Evolutionary conservation across 2,329 filamentous ascomycete genomes (phyloP).

Genomic region (Coniochaeta sp.): DNA sequence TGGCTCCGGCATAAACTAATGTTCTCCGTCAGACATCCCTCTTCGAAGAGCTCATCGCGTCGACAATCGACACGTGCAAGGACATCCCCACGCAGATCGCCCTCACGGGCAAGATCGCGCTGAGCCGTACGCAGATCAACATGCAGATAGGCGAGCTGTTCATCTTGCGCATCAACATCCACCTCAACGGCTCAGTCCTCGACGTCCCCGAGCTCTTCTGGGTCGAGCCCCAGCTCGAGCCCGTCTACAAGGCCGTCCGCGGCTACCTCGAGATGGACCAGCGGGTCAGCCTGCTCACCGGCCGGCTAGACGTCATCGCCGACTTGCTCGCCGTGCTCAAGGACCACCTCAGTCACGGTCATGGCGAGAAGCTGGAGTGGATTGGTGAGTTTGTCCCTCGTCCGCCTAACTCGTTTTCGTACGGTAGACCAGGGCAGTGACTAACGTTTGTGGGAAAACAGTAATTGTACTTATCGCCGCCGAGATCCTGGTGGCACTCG

Average conservation of each 20-base stretch:
- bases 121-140: constrained; percentile 87
- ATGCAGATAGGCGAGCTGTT: constrained; percentile 99
- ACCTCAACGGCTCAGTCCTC: constrained; percentile 91
- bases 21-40: constrained; percentile 62
- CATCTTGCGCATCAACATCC: constrained; percentile 95
- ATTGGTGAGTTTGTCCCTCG: constrained; percentile 60
- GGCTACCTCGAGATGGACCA: constrained; percentile 99
- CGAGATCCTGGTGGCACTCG: constrained; percentile 84
- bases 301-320: constrained; percentile 86
- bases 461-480: constrained; percentile 94
- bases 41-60: constrained; percentile 91
- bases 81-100: constrained; percentile 92
- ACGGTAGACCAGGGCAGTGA: not conserved
- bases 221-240: constrained; percentile 94
- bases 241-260: constrained; percentile 89
- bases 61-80: constrained; percentile 88
- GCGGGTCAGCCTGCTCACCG: constrained; percentile 79
- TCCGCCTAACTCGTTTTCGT: not conserved
- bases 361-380: constrained; percentile 85
- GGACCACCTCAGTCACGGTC: constrained; percentile 89
- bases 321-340: constrained; percentile 90
- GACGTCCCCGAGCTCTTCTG: constrained; percentile 98
- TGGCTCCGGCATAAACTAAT: constrained; percentile 12
- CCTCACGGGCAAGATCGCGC: constrained; percentile 81
- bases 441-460: constrained; percentile 22